phyloP scores from a whole-genome alignment of 106 monocot species.

The Phalaenopsis aphrodite region DNA sequence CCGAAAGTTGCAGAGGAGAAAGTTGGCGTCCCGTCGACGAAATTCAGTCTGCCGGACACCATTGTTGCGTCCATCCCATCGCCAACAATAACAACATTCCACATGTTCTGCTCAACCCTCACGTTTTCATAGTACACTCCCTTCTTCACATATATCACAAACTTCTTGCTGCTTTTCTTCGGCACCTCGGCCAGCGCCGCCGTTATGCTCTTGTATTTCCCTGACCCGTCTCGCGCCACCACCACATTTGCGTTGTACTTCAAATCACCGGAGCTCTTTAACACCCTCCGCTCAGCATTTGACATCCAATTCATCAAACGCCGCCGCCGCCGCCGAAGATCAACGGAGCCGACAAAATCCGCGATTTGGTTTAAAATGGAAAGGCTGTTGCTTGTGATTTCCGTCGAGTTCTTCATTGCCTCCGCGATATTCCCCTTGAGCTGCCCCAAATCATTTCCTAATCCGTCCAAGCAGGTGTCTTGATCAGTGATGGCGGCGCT shows the following conservation, averaged over 20 bases:
- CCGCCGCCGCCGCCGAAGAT: neutral
- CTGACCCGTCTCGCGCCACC: constrained; percentile 31
- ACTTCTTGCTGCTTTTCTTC: constrained; percentile 12
- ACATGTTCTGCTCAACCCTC: constrained; percentile 24
- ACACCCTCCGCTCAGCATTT: constrained; percentile 4
- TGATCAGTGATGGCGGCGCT: constrained; percentile 45
- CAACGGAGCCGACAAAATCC: neutral
- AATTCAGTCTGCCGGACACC: constrained; percentile 20
- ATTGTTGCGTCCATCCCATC: constrained; percentile 24
- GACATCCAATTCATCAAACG: constrained; percentile 14
- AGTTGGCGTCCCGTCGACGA: constrained; percentile 29
- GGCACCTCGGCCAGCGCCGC: constrained; percentile 14
- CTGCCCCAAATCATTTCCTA: constrained; percentile 12
- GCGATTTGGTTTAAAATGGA: constrained; percentile 21
- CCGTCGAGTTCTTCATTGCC: constrained; percentile 23
- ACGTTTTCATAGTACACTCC: constrained; percentile 31
- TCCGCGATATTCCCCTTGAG: constrained; percentile 18
- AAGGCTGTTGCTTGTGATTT: constrained; percentile 40
- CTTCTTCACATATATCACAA: constrained; percentile 17
- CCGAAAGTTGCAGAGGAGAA: constrained; percentile 29
- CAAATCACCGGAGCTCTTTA: constrained; percentile 3
- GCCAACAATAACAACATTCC: constrained; percentile 41
- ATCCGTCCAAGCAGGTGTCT: constrained; percentile 49
- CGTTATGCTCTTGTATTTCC: constrained; percentile 9
- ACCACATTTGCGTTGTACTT: constrained; percentile 17